phyloP scores from a whole-genome alignment of 1,284 basidiomycete genomes.

The Nidula niveotomentosa region DNA sequence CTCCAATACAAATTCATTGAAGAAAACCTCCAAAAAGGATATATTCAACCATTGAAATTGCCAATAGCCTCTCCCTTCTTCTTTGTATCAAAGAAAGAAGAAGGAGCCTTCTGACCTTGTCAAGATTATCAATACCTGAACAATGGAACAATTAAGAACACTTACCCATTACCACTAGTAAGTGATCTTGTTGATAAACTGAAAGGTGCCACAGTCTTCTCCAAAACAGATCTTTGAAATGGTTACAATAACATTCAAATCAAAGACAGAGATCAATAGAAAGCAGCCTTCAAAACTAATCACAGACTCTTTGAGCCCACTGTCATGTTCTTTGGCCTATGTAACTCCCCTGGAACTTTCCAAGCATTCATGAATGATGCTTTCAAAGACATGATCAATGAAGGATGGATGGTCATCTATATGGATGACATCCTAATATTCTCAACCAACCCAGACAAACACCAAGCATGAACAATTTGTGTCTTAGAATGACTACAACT shows the following conservation, averaged over 20 bases:
- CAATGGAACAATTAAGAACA: neutral
- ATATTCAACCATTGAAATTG: no score
- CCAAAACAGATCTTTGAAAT: slow-evolving; percentile 1
- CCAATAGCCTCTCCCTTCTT: no score
- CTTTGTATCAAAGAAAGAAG: no score
- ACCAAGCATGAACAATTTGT: no score
- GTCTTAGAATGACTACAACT: no score
- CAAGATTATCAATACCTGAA: slow-evolving; percentile 1
- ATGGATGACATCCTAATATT: slow-evolving; percentile 9
- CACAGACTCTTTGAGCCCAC: no score
- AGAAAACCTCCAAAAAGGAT: no score
- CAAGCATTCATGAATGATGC: neutral
- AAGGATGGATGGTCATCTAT: slow-evolving; percentile 4
- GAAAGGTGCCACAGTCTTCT: slow-evolving; percentile 5
- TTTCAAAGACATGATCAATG: slow-evolving; percentile 1
- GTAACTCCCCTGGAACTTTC: slow-evolving; percentile 11
- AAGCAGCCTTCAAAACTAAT: no score
- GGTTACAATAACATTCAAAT: no score
- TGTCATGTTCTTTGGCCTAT: slow-evolving; percentile 13
- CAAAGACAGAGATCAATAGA: neutral
- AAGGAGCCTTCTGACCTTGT: neutral
- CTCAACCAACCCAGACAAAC: no score
- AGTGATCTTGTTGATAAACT: slow-evolving; percentile 1
- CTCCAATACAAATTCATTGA: no score
- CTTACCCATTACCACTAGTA: neutral